Evolutionary conservation across 1,284 basidiomycete genomes (phyloP), one percentile per base, ranked within the genome.

Genomic region (Volvariella surrecta): DNA sequence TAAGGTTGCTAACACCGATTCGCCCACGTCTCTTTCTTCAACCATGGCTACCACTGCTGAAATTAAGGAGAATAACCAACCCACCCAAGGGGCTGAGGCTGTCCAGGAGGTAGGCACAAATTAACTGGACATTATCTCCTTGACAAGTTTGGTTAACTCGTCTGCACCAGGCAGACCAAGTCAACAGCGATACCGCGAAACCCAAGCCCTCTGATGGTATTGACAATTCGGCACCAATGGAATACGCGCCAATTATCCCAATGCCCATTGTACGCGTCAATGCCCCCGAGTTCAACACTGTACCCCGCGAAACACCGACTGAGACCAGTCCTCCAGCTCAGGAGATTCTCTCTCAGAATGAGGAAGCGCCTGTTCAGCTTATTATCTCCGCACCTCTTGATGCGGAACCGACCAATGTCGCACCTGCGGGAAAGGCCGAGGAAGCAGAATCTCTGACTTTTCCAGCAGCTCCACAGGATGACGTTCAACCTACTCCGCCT

Each of bases 221-320:
- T 21, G 16, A 39, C n/a, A n/a, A 7, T 19, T 9, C n/a, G 8
- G 38, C 4, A 8, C 38, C 17, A 19, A 19, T 22, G 20, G 21
- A 7, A 10, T 41, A 55, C 37, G 54, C 57, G 13, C 61, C 66
- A 22, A 49, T 53, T 6, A 52, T 68, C 4, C 61, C 64, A 22
- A 58, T 68, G 16, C 24, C 59, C 43, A 60, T 65, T 31, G 53
- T 67, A 1, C 66, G 66, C 21, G 61, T 69, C 40, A 63, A 64
- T 42, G 64, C 60, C 28, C 45, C 52, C 17, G 62, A 63, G 50
- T 61, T 63, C 47, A 62, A 60, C 45, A 60, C 58, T 1, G 43
- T 53, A 21, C 32, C 51, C 20, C 39, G 39, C 10, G 43, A 49
- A 15, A 21, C 48, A 21, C 31, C 44, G 40, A 21, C 47, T 13